Evolutionary conservation across 2,329 filamentous ascomycete genomes (phyloP).

Genomic region (Dactylellina sp.): DNA sequence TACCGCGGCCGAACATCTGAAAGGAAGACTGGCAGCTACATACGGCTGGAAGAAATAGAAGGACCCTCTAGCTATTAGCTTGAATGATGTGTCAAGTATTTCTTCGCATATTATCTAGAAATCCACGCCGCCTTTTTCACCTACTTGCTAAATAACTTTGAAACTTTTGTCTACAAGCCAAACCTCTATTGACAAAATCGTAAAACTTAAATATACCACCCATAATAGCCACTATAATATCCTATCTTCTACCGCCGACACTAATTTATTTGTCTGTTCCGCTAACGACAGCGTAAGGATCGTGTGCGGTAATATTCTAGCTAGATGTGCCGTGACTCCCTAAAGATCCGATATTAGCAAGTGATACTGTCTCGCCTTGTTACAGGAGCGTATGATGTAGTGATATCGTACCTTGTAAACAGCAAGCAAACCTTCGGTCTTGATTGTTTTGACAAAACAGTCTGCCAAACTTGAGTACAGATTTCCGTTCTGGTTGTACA

Average conservation of each 20-base stretch:
- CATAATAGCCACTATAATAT: constrained; percentile 65
- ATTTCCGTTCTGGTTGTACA: constrained; percentile 99
- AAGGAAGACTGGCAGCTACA: constrained; percentile 72
- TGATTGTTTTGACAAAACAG: constrained; percentile 88
- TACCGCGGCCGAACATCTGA: constrained; percentile 74
- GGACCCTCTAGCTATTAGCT: too few relatives aligned
- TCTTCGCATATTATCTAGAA: background rate
- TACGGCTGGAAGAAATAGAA: constrained; percentile 64
- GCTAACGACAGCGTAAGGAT: constrained; percentile 92
- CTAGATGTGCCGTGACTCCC: constrained; percentile 92
- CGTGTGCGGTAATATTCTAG: constrained; percentile 93
- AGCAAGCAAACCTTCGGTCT: constrained; percentile 88
- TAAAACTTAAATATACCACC: background rate
- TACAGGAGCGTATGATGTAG: too few relatives aligned
- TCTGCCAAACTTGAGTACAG: constrained; percentile 95
- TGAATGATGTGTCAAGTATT: background rate
- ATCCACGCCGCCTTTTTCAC: background rate
- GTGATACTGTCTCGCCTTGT: too few relatives aligned
- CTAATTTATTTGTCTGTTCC: constrained; percentile 95
- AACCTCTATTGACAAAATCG: constrained; percentile 7
- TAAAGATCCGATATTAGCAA: constrained; percentile 17
- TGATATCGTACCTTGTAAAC: constrained; percentile 80
- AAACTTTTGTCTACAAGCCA: constrained; percentile 15
- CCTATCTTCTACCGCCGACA: constrained; percentile 78
- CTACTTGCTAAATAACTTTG: constrained; percentile 28